These are phyloP conservation scores for Cercospora sojina DNA, from an alignment of 2,329 filamentous ascomycete genomes.

Conservation along the genomic window DNA sequence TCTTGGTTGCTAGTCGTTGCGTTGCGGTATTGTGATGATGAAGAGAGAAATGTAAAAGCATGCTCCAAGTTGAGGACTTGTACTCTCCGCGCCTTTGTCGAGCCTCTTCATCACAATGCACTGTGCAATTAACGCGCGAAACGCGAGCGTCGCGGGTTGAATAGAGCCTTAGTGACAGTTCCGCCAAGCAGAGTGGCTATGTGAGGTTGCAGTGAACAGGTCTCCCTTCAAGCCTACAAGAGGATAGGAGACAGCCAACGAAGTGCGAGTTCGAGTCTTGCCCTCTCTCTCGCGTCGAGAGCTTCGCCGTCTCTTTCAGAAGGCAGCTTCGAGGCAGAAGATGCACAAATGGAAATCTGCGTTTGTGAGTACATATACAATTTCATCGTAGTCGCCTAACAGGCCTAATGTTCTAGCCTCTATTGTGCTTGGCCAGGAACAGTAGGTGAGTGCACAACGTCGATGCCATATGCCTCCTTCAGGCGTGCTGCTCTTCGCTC, in stretches of 20 bases:
- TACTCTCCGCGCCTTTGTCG: not conserved
- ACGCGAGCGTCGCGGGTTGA: not conserved
- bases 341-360: slow-evolving; percentile 14
- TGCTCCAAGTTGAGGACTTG: not conserved
- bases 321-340: not conserved
- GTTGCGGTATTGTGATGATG: not conserved
- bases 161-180: not conserved
- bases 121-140: not conserved
- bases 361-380: slow-evolving; percentile 21
- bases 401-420: not conserved
- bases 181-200: not conserved
- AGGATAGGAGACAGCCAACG: not conserved
- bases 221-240: not conserved
- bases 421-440: slow-evolving; percentile 12
- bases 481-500: slow-evolving; percentile 79
- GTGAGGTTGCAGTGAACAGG: not conserved
- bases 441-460: slow-evolving; percentile 52
- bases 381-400: slow-evolving; percentile 3
- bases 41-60: not conserved
- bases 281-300: not conserved
- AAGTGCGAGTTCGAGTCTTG: not conserved
- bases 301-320: not conserved
- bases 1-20: not conserved
- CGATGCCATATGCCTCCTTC: slow-evolving; percentile 83
- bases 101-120: not conserved